These are phyloP conservation scores for Trypanosoma avium DNA, from an alignment of 208 protist species.

Conservation along the genomic window DNA sequence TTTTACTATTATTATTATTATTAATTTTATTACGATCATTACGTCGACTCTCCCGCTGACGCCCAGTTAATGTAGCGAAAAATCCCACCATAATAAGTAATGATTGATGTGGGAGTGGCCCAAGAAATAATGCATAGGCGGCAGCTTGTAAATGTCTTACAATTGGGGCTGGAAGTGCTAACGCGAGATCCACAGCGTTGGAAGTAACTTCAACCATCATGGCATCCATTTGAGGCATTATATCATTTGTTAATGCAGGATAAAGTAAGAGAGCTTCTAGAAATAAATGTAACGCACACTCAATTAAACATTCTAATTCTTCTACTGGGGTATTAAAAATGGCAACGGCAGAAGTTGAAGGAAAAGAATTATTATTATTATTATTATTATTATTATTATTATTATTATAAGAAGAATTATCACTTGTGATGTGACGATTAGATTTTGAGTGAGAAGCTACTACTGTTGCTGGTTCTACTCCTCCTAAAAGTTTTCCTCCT, in stretches of 20 bases:
- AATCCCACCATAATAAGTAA: conserved; percentile 53
- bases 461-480: too few relatives aligned
- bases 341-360: background rate
- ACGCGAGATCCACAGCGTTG: conserved; percentile 39
- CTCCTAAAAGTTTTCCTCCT: too few relatives aligned
- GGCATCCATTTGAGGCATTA: conserved; percentile 37
- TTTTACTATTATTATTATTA: background rate
- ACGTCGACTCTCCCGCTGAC: conserved; percentile 27
- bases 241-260: conserved; percentile 30
- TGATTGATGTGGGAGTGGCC: conserved; percentile 40
- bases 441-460: too few relatives aligned
- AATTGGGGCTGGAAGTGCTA: conserved; percentile 33
- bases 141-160: conserved; percentile 37
- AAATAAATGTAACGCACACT: conserved; percentile 34
- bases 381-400: background rate
- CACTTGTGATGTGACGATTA: background rate
- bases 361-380: background rate
- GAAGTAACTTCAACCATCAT: conserved; percentile 53
- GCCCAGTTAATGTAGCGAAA: conserved; percentile 41
- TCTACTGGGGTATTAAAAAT: conserved; percentile 2
- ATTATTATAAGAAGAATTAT: background rate
- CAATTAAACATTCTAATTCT: conserved; percentile 37
- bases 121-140: conserved; percentile 37
- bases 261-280: conserved; percentile 40
- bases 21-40: background rate